These are phyloP conservation scores for Pyrenula massariospora DNA, from an alignment of 495 filamentous ascomycete genomes.

Conservation along the genomic window DNA sequence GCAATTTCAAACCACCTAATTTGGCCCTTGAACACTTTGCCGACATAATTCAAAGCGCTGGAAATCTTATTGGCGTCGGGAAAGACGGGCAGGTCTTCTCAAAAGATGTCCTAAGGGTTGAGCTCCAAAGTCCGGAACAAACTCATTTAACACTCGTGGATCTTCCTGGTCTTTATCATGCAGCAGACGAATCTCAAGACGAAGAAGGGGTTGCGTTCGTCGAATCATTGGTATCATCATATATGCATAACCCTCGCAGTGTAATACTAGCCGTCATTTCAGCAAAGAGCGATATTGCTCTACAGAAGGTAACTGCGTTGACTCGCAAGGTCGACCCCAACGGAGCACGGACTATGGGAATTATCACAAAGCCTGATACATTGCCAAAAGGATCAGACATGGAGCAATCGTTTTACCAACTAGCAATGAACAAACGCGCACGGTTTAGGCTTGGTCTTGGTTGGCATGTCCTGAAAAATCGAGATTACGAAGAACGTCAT, in stretches of 20 bases:
- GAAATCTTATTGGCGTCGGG: constrained; percentile 38
- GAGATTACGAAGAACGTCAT: constrained; percentile 25
- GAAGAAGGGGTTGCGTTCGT: constrained; percentile 32
- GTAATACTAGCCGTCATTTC: constrained; percentile 42
- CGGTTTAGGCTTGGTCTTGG: constrained; percentile 24
- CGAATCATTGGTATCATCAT: constrained; percentile 29
- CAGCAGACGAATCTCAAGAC: constrained; percentile 33
- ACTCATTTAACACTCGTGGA: constrained; percentile 47
- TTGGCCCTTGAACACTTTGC: constrained; percentile 22
- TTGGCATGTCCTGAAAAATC: constrained; percentile 39
- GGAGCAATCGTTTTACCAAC: constrained; percentile 22
- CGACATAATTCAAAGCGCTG: constrained; percentile 35
- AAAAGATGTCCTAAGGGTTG: constrained; percentile 37
- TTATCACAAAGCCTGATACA: constrained; percentile 42
- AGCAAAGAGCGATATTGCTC: constrained; percentile 37
- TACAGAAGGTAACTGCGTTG: constrained; percentile 32
- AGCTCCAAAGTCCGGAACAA: constrained; percentile 37
- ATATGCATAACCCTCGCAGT: constrained; percentile 38
- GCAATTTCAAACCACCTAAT: constrained; percentile 21
- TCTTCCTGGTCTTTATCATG: constrained; percentile 39
- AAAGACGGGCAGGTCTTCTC: constrained; percentile 24
- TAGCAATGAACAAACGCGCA: constrained; percentile 33
- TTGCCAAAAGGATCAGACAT: constrained; percentile 24
- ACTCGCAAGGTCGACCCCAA: constrained; percentile 29
- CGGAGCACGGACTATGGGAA: constrained; percentile 33